phyloP scores from a whole-genome alignment of 1,284 basidiomycete species.

The Austropuccinia psidii region DNA sequence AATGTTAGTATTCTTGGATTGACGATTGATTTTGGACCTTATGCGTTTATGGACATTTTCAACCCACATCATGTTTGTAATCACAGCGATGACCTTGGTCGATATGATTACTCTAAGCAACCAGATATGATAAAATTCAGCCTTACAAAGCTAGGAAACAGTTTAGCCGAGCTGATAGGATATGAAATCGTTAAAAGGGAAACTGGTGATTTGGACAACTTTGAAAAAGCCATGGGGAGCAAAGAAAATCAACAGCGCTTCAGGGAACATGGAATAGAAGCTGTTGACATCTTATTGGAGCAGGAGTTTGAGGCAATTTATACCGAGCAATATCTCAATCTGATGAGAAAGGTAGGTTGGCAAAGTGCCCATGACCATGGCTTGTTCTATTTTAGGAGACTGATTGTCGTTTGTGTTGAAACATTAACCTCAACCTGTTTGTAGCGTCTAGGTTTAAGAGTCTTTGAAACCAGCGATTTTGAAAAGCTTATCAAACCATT shows the following conservation, averaged over 20 bases:
- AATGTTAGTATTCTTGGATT: slow-evolving; percentile 54
- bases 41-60: slow-evolving; percentile 90
- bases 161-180: not conserved
- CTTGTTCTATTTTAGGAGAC: not conserved
- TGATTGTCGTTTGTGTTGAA: not conserved
- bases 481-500: slow-evolving; percentile 57
- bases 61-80: slow-evolving; percentile 78
- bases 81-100: not conserved
- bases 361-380: no score
- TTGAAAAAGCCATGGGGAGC: not conserved
- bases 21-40: slow-evolving; percentile 53
- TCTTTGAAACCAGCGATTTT: slow-evolving; percentile 57
- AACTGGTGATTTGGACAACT: not conserved
- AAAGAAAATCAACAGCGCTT: no score
- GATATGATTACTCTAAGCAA: not conserved
- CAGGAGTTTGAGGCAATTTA: not conserved
- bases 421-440: not conserved
- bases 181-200: not conserved
- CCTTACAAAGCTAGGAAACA: not conserved
- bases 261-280: no score
- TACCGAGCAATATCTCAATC: not conserved
- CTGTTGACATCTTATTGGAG: no score
- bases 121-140: not conserved
- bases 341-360: not conserved
- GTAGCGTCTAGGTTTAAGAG: slow-evolving; percentile 66